phyloP scores from a whole-genome alignment of 441 rosid species.

The Hura crepitans region DNA sequence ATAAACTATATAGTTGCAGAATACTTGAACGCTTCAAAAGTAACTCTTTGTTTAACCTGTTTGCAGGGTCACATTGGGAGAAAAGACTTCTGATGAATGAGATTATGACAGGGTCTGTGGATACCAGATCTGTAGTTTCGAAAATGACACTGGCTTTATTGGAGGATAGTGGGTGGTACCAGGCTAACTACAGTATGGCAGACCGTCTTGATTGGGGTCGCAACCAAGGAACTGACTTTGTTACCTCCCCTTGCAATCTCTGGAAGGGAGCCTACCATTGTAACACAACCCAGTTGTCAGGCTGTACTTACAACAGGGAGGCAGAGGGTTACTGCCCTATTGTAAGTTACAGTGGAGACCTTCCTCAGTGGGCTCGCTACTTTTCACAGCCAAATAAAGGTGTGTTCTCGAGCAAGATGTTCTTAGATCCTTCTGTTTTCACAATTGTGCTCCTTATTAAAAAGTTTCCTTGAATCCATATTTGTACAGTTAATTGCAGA shows the following conservation, averaged over 20 bases:
- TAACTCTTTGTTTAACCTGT: conserved; percentile 17
- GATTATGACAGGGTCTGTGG: conserved; percentile 99
- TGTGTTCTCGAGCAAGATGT: conserved; percentile 20
- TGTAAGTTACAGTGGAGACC: conserved; percentile 85
- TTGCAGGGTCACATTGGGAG: conserved; percentile 97
- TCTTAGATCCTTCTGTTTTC: neutral
- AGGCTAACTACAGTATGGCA: conserved; percentile 96
- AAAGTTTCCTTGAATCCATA: neutral
- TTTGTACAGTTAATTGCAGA: neutral
- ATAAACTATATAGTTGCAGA: neutral
- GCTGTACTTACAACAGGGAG: conserved; percentile 97
- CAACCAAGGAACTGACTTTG: conserved; percentile 91
- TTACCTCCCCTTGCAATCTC: conserved; percentile 83
- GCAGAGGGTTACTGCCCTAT: conserved; percentile 99
- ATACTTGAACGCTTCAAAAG: neutral
- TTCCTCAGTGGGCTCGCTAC: conserved; percentile 96
- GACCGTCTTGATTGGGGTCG: conserved; percentile 97
- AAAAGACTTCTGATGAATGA: conserved; percentile 98
- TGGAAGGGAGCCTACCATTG: conserved; percentile 98
- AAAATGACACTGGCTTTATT: conserved; percentile 93
- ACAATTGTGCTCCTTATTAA: neutral
- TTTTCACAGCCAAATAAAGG: conserved; percentile 98
- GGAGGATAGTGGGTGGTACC: conserved; percentile 99
- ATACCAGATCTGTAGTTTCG: conserved; percentile 95
- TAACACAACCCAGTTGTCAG: conserved; percentile 86